Evolutionary conservation across 2,329 filamentous ascomycete species (phyloP).

Genomic region (Alternaria metachromatica): DNA sequence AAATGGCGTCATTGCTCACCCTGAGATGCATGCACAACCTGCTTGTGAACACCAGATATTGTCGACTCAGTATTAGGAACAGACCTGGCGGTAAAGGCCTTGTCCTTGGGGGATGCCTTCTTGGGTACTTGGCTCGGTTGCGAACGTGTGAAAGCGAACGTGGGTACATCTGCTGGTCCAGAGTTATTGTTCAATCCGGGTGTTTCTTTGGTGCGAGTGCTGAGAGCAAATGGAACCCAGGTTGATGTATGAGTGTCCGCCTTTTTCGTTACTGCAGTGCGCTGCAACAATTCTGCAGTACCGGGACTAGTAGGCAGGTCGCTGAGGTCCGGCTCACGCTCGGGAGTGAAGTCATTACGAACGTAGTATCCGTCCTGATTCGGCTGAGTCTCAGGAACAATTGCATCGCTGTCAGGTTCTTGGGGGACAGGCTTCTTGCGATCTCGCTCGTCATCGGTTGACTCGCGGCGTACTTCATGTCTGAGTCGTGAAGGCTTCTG

Average conservation of each 20-base stretch:
- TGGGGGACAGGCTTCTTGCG: slow-evolving; percentile 12
- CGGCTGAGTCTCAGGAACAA: slow-evolving; percentile 29
- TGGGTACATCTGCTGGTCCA: background rate
- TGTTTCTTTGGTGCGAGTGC: background rate
- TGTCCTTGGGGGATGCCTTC: background rate
- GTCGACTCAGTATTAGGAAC: background rate
- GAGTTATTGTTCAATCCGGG: background rate
- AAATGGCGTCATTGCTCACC: background rate
- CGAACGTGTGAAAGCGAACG: slow-evolving; percentile 4
- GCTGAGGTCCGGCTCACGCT: background rate
- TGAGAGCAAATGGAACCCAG: background rate
- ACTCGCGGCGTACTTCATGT: slow-evolving; percentile 23
- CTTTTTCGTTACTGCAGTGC: slow-evolving; percentile 1
- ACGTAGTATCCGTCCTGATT: background rate
- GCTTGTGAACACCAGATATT: background rate
- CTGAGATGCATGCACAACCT: background rate
- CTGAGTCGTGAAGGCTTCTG: slow-evolving; percentile 29
- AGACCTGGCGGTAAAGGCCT: background rate
- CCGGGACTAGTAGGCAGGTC: slow-evolving; percentile 3
- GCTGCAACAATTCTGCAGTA: slow-evolving; percentile 3
- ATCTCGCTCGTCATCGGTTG: slow-evolving; percentile 19
- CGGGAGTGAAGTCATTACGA: background rate
- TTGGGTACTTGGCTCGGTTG: background rate
- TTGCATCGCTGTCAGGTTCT: slow-evolving; percentile 24
- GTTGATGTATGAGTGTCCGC: background rate